phyloP scores from a whole-genome alignment of 345 rosid species.

The rapeseed (Brassica napus) region Da-Ae NC_063440.1:7835501-7836000 shows the following conservation, averaged over 20 bases:
- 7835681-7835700: neutral
- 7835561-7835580: neutral
- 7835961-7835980: neutral
- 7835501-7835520: neutral
- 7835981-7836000: slow-evolving; percentile 22
- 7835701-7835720: neutral
- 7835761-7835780: neutral
- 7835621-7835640: slow-evolving; percentile 10
- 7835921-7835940: neutral
- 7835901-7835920: neutral
- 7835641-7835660: slow-evolving; percentile 4
- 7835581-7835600: slow-evolving; percentile 1
- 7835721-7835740: neutral
- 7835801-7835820: neutral
- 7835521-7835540: slow-evolving; percentile 8
- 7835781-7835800: neutral
- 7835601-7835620: neutral
- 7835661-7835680: slow-evolving; percentile 17
- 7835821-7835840: neutral
- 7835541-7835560: slow-evolving; percentile 5
- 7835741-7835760: neutral
- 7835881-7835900: neutral
- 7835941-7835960: too few species aligned
- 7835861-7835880: neutral
- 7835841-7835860: neutral